These are phyloP conservation scores for Berberis vulgaris DNA, from an alignment of 164 flowering plant species.

Conservation along the genomic window DNA sequence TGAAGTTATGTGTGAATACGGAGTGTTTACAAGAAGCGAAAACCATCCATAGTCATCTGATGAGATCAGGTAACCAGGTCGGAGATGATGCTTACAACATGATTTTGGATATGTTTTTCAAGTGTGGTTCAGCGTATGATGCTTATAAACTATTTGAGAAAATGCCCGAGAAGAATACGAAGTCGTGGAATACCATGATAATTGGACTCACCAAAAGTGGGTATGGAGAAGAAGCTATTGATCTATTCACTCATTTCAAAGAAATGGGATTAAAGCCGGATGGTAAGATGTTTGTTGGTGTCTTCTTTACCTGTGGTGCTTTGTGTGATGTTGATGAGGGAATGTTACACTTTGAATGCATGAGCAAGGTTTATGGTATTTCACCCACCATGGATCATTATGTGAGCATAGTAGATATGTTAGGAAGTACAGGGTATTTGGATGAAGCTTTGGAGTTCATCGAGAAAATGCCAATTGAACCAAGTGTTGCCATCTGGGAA, in stretches of 20 bases:
- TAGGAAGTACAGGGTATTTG: background rate
- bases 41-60: background rate
- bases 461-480: background rate
- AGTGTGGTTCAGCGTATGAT: background rate
- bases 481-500: background rate
- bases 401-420: background rate
- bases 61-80: background rate
- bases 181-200: background rate
- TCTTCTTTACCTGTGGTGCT: background rate
- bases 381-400: background rate
- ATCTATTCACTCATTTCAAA: background rate
- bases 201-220: background rate
- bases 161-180: background rate
- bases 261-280: background rate
- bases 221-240: background rate
- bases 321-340: background rate
- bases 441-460: background rate
- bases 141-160: background rate
- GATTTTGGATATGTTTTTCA: background rate
- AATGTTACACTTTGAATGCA: background rate
- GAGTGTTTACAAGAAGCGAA: background rate
- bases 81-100: background rate
- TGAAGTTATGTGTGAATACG: background rate
- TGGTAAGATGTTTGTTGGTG: background rate
- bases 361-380: background rate